Percentiles rank a stretch among this genome's conserved stretches.
Evolutionary conservation across 768 basidiomycete species (phyloP).

Genomic region (Strobilomyces echinocephalus): DNA sequence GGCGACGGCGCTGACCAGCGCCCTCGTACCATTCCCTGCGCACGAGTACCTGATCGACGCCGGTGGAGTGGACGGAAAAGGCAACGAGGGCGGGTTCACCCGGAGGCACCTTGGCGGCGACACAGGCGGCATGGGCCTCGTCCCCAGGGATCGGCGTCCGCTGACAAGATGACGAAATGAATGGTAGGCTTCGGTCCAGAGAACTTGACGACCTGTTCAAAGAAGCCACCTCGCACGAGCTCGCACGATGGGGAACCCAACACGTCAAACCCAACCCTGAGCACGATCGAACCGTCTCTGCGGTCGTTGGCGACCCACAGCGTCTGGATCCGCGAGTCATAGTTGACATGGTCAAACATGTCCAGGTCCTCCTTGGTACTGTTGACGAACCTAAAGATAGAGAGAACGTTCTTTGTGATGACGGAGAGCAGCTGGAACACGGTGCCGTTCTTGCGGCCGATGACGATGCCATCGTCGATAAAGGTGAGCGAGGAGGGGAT

Average conservation of each 20-base stretch:
- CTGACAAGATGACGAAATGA: slow-evolving; percentile 83
- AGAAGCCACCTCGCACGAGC: slow-evolving; percentile 58
- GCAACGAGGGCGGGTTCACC: slow-evolving; percentile 78
- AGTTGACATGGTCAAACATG: slow-evolving; percentile 86
- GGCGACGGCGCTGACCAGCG: slow-evolving; percentile 47
- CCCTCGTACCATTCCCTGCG: slow-evolving; percentile 82
- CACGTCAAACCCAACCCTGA: slow-evolving; percentile 66
- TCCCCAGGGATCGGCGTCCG: slow-evolving; percentile 78
- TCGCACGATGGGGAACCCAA: slow-evolving; percentile 55
- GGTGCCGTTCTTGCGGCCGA: slow-evolving; percentile 82
- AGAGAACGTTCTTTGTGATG: slow-evolving; percentile 63
- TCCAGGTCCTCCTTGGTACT: slow-evolving; percentile 66
- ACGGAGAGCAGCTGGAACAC: slow-evolving; percentile 78
- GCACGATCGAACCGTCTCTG: slow-evolving; percentile 77
- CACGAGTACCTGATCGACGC: slow-evolving; percentile 84
- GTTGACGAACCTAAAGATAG: slow-evolving; percentile 76
- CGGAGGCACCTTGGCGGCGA: too few relatives aligned
- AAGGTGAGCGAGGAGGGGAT: slow-evolving; percentile 79
- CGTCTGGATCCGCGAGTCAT: slow-evolving; percentile 80
- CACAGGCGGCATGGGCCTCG: too few relatives aligned
- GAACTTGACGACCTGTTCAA: slow-evolving; percentile 83
- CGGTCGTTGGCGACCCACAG: slow-evolving; percentile 86
- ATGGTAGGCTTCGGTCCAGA: slow-evolving; percentile 79
- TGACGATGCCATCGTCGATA: slow-evolving; percentile 79
- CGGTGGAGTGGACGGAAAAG: slow-evolving; percentile 85